These are phyloP conservation scores for Mycosphaerella sp. DNA, from an alignment of 2,329 filamentous ascomycete species.

Conservation along the genomic window DNA sequence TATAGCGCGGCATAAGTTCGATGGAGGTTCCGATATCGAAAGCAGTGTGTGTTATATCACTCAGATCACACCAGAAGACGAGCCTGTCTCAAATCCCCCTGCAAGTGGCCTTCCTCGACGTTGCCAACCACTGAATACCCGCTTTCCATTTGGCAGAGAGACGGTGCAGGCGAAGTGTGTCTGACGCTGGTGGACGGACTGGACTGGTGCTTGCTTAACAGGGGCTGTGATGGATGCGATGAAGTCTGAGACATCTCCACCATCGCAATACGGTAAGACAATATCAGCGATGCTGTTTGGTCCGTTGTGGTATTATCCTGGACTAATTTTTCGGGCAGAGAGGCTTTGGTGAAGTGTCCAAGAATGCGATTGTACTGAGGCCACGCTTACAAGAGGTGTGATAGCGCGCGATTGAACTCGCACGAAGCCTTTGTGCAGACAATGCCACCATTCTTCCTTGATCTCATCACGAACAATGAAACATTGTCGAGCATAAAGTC, in stretches of 20 bases:
- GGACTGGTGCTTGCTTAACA: slow-evolving; percentile 6
- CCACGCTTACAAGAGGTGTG: background rate
- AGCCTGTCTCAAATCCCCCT: background rate
- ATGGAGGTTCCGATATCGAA: too few species aligned
- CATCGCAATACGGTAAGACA: slow-evolving; percentile 18
- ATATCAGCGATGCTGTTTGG: slow-evolving; percentile 2
- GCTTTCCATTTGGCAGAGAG: slow-evolving; percentile 1
- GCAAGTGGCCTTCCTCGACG: background rate
- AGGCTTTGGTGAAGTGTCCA: background rate
- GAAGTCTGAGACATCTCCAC: slow-evolving; percentile 20
- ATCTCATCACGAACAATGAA: background rate
- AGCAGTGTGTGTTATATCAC: too few species aligned
- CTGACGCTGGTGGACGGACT: slow-evolving; percentile 10
- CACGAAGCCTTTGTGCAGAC: background rate
- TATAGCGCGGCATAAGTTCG: too few species aligned
- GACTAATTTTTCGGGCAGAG: background rate
- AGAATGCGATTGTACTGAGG: background rate
- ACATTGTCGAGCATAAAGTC: background rate
- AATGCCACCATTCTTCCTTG: background rate
- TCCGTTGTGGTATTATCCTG: slow-evolving; percentile 13
- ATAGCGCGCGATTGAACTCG: background rate
- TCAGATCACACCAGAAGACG: background rate
- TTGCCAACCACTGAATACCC: background rate
- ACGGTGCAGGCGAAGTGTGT: background rate
- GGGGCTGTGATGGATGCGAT: background rate